A percentile compares a stretch with the other conserved stretches of the same genome.
Evolutionary conservation across 805 yeast species (phyloP).

Genomic region (Candida odintsovae): DNA sequence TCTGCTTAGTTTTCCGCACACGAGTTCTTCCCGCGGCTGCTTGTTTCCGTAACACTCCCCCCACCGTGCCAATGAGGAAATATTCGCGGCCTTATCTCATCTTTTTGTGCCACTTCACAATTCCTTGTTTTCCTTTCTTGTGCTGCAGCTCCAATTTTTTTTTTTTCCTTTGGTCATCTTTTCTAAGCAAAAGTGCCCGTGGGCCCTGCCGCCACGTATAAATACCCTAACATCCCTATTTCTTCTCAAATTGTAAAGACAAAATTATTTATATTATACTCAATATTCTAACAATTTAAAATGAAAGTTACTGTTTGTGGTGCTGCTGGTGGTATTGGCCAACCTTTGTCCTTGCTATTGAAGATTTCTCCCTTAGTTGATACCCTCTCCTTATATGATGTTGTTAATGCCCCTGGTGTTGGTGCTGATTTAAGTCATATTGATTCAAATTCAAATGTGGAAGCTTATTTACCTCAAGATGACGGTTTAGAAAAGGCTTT

Average conservation of each 20-base stretch:
- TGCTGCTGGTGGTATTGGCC: slow-evolving; percentile 86
- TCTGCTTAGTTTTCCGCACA: neutral
- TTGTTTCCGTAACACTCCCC: neutral
- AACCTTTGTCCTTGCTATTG: slow-evolving; percentile 58
- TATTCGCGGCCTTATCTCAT: neutral
- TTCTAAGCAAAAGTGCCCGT: neutral
- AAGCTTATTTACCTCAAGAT: slow-evolving; percentile 61
- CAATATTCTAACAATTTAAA: neutral
- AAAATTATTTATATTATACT: neutral
- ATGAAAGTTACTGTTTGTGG: slow-evolving; percentile 72
- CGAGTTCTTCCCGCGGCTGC: neutral
- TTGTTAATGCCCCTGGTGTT: slow-evolving; percentile 74
- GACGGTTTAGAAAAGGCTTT: slow-evolving; percentile 66
- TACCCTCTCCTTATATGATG: slow-evolving; percentile 65
- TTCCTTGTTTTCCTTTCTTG: neutral
- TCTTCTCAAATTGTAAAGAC: too few relatives aligned
- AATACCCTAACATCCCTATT: neutral
- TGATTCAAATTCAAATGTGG: slow-evolving; percentile 65
- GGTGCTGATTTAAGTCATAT: slow-evolving; percentile 77
- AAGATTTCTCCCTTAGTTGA: slow-evolving; percentile 69
- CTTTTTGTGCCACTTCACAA: neutral
- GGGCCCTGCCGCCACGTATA: neutral
- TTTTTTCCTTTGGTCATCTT: neutral
- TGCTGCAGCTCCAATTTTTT: neutral
- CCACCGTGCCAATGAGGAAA: neutral